A percentile compares a stretch with the other conserved stretches of the same genome.
phyloP scores from a whole-genome alignment of 2,329 filamentous ascomycete genomes.

The Diaporthe helianthi region DNA sequence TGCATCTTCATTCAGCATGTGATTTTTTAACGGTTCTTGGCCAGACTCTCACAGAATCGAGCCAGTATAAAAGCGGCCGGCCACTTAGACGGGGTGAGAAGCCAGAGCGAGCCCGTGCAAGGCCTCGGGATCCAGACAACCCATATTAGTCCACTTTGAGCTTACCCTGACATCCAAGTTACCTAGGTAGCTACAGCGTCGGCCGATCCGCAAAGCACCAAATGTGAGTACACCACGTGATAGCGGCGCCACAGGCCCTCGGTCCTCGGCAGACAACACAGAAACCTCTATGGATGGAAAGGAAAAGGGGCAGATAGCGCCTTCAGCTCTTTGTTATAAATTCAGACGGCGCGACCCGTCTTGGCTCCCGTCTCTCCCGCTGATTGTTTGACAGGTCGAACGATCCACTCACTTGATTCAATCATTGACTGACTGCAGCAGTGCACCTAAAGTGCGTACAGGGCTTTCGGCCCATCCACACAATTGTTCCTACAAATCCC shows the following conservation, averaged over 20 bases:
- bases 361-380: neutral
- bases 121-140: neutral
- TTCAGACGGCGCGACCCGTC: constrained; percentile 13
- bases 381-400: neutral
- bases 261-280: constrained; percentile 5
- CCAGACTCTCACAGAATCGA: constrained; percentile 1
- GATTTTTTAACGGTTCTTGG: neutral
- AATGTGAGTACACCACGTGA: neutral
- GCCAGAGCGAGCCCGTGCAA: constrained; percentile 17
- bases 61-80: constrained; percentile 2
- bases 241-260: neutral
- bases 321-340: neutral
- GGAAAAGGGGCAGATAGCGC: neutral
- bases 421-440: neutral
- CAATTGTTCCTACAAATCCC: neutral
- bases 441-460: too few species aligned
- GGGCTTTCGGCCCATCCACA: neutral
- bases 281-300: neutral
- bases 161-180: neutral
- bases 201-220: neutral
- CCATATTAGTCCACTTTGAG: neutral
- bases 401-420: neutral
- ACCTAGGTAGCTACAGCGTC: constrained; percentile 15
- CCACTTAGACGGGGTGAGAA: neutral
- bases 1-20: neutral